Conservation (phyloP, 164 flowering plant species). For the Warburgia ugandensis region DNA sequence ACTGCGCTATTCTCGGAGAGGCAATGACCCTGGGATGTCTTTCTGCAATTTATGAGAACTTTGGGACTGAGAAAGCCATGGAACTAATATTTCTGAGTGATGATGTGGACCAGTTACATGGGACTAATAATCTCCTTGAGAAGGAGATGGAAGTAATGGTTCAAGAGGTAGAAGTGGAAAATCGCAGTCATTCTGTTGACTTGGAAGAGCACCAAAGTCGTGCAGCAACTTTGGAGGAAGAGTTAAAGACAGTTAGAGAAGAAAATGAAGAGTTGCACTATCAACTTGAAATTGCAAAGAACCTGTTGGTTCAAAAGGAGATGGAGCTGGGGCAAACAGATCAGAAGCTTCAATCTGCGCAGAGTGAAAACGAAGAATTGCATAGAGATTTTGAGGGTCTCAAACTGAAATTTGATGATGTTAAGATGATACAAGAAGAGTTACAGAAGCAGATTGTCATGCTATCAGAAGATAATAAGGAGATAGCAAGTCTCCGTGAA, state of each 20-base stretch:
- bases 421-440: slow-evolving; percentile 21
- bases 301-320: slow-evolving; percentile 36
- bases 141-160: slow-evolving; percentile 27
- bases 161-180: slow-evolving; percentile 37
- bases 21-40: slow-evolving; percentile 30
- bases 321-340: slow-evolving; percentile 36
- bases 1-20: slow-evolving; percentile 33
- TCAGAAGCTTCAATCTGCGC: slow-evolving; percentile 33
- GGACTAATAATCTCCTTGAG: slow-evolving; percentile 30
- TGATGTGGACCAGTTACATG: slow-evolving; percentile 30
- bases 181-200: slow-evolving; percentile 39
- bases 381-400: slow-evolving; percentile 33
- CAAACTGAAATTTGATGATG: slow-evolving; percentile 30
- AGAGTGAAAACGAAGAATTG: slow-evolving; percentile 31
- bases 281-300: slow-evolving; percentile 28
- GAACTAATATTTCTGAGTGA: slow-evolving; percentile 33
- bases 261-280: slow-evolving; percentile 29
- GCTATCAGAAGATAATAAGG: slow-evolving; percentile 30
- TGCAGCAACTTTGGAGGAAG: slow-evolving; percentile 21
- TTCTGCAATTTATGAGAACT: slow-evolving; percentile 42
- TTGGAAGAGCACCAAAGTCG: slow-evolving; percentile 9
- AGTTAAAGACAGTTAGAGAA: slow-evolving; percentile 29
- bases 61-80: slow-evolving; percentile 36
- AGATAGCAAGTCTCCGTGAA: slow-evolving; percentile 38
- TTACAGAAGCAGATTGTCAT: slow-evolving; percentile 30